Conservation (phyloP, 2,329 filamentous ascomycete genomes). For the Falciphora oryzae region DNA sequence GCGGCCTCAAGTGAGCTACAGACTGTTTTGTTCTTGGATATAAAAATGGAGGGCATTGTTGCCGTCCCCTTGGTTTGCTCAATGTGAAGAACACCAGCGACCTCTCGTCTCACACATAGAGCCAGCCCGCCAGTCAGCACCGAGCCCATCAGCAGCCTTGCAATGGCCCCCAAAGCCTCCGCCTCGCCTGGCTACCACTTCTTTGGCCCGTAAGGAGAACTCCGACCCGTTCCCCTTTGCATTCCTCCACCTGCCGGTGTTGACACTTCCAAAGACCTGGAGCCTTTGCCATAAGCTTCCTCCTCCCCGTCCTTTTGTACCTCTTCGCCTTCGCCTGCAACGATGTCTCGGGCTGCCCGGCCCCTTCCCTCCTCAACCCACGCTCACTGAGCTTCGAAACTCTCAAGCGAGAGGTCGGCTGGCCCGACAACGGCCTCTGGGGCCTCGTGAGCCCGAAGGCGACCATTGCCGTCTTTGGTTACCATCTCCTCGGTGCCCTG, state of each 20-base stretch:
- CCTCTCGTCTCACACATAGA: no score
- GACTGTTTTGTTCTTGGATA: neutral
- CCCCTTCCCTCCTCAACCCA: constrained; percentile 71
- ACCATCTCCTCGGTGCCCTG: constrained; percentile 70
- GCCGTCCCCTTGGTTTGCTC: neutral
- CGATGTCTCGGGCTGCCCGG: constrained; percentile 85
- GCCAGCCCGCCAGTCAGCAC: no score
- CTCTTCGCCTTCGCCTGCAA: constrained; percentile 82
- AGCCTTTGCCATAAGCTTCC: constrained; percentile 70
- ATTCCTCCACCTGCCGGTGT: no score
- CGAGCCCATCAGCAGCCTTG: no score
- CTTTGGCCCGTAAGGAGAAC: no score
- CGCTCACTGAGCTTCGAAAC: constrained; percentile 63
- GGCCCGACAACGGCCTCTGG: constrained; percentile 36
- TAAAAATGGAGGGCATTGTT: neutral
- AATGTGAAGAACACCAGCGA: neutral
- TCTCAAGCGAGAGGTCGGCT: constrained; percentile 75
- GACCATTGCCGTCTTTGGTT: constrained; percentile 65
- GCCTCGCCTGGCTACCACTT: no score
- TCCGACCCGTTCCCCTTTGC: no score
- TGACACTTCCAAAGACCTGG: constrained; percentile 51
- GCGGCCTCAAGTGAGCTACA: neutral
- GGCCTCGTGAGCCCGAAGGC: constrained; percentile 36
- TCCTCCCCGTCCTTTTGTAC: constrained; percentile 74
- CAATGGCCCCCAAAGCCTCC: no score